Evolutionary conservation across 148 eudicot genomes (phyloP), one percentile per base, ranked within the genome.

Genomic region (Pouteria glomerata): DNA sequence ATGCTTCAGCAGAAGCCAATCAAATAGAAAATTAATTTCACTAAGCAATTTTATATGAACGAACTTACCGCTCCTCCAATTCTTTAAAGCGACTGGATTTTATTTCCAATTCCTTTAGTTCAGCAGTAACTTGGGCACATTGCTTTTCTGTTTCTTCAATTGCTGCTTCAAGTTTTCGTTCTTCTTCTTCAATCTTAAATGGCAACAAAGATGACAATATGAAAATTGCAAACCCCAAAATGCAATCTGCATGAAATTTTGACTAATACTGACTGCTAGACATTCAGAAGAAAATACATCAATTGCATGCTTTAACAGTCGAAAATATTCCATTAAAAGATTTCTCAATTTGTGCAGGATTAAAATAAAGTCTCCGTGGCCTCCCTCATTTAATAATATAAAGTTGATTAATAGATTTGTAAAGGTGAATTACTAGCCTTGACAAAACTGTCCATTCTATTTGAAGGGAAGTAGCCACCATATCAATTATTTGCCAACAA

Each of bases 71-170:
- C 82, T 91, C 98, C 76, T 95, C 98, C 78, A 91, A 79, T 79
- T 95, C 98, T 72, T 88, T 88, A 69, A 95, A 95, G 69, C 97
- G 98, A 59, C 77, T 79, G 57, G 97, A 95, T 76, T 91, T 95
- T 60, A 82, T 66, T 81, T 95, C 97, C 71, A 95, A 72, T 78
- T 91, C 97, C 85, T 91, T 92, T 76, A 91, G 82, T 83, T 95
- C 93, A 72, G 83, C 81, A 68, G 88, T 91, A 66, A 95, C 97
- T 83, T 84, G 80, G 3, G 86, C 80, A 72, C 85, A 85, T 78
- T 91, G 98, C 73, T 90, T 89, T 85, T 95, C 98, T 14, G 97
- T 89, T 72, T 91, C 98, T 78, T 78, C 85, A 77, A 95, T 95
- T 34, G 93, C 93, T 70, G 89, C 92, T 85, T 91, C 96, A 79